Evolutionary conservation across 1,139 yeast species (phyloP).

Genomic region (Taphrina communis): DNA sequence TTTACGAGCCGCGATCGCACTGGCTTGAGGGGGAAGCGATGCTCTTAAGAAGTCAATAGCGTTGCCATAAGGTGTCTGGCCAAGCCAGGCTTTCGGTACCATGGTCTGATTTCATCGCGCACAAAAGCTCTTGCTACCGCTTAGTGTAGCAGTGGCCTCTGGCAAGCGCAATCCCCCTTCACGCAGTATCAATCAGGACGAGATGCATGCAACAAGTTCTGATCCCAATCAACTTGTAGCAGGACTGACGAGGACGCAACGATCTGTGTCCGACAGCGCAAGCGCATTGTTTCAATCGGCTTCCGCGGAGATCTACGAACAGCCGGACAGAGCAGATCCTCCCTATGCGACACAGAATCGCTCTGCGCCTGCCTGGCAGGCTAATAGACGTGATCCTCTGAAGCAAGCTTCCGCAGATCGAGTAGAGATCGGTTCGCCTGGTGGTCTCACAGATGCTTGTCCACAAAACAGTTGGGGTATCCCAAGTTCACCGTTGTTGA

Average conservation of each 20-base stretch:
- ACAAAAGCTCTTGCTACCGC: too few species aligned
- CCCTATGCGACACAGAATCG: not conserved
- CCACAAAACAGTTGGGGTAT: not conserved
- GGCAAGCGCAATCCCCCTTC: too few species aligned
- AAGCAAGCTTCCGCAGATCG: not conserved
- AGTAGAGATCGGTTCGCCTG: not conserved
- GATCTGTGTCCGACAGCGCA: not conserved
- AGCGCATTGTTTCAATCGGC: not conserved
- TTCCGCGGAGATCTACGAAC: not conserved
- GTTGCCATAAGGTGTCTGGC: too few species aligned
- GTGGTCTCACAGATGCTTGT: not conserved
- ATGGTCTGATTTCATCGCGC: too few species aligned
- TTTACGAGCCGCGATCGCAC: too few species aligned
- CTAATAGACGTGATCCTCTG: not conserved
- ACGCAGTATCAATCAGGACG: too few species aligned
- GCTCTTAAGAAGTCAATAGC: too few species aligned
- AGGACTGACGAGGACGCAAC: not conserved
- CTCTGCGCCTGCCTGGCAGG: not conserved
- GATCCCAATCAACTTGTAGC: too few species aligned
- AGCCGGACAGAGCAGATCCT: not conserved
- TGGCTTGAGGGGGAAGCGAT: too few species aligned
- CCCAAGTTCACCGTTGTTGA: constrained; percentile 5
- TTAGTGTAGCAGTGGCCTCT: too few species aligned
- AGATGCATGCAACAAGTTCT: too few species aligned
- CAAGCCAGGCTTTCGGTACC: too few species aligned